A percentile compares a stretch with the other conserved stretches of the same genome.
phyloP scores from a whole-genome alignment of 345 rosid genomes.

The Sonneratia caseolaris region DNA sequence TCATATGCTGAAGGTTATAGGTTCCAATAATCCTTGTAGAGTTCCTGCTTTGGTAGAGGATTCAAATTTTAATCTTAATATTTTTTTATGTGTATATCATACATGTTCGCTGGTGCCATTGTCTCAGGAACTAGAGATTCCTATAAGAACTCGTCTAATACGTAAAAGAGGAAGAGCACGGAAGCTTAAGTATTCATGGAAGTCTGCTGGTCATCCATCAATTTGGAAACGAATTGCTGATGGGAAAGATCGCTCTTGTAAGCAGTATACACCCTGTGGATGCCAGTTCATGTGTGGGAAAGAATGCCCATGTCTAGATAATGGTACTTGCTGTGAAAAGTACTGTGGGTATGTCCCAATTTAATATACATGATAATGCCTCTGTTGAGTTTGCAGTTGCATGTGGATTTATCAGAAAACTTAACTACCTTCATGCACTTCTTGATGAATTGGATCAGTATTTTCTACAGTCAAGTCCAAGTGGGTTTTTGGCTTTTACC shows the following conservation, averaged over 20 bases:
- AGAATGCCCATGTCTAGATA: conserved; percentile 59
- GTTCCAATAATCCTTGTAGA: background rate
- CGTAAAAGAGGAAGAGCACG: conserved; percentile 66
- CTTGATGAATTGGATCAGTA: background rate
- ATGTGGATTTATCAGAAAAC: background rate
- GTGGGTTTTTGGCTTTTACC: background rate
- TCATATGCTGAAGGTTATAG: background rate
- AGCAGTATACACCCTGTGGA: conserved; percentile 86
- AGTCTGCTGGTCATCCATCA: conserved; percentile 68
- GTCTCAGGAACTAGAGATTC: conserved; percentile 66
- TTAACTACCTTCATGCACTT: background rate
- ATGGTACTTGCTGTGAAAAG: conserved; percentile 86
- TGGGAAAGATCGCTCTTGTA: conserved; percentile 46
- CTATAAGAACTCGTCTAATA: conserved; percentile 37
- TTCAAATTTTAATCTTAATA: background rate
- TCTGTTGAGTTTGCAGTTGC: background rate
- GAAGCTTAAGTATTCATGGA: conserved; percentile 90
- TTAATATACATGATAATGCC: background rate
- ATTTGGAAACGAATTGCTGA: conserved; percentile 58
- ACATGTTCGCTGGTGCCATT: background rate
- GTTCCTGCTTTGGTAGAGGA: background rate
- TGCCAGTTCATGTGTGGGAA: conserved; percentile 78
- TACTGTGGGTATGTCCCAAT: conserved; percentile 74
- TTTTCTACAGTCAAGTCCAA: background rate
- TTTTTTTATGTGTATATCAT: background rate